Evolutionary conservation across 352 stramenopile species (phyloP), one percentile per base, ranked within the genome.

Genomic region (Pythium vanterpoolii): DNA sequence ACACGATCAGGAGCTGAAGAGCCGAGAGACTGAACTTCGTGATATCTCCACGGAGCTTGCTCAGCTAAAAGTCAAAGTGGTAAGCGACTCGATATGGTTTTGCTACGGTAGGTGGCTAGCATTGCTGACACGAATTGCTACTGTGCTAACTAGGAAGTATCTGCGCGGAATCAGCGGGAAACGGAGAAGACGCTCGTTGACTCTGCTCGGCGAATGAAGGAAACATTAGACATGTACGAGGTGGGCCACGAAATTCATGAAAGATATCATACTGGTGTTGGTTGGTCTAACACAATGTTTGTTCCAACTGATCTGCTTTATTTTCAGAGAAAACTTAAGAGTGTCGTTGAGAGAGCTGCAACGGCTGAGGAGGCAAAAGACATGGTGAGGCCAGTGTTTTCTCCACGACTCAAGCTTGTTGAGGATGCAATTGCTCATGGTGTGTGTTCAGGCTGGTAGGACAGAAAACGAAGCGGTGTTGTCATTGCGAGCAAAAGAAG

Each of bases 281-380:
- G 9, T n/a, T n/a, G n/a, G n/a, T n/a, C n/a, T n/a, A n/a, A 30
- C 45, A 53, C 14, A 53, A 23, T 57, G 14, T 44, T 26, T 56
- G 28, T n/a, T 21, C 6, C 16, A 28, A 28, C 21, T 24, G 39
- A 28, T 27, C 18, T 27, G n/a, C 24, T 27, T 2, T 27, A 27
- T 48, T 18, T 19, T 16, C 13, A 84, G 75, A 71, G 74, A 62
- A 86, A 86, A 33, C 57, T 83, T 4, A 70, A 72, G 31, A 62
- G 75, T 10, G 57, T 89, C 13, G 57, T 60, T 2, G 79, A 89
- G 16, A 70, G 79, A 42, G 69, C 74, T 33, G 52, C 71, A 28
- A 59, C 70, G 44, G 76, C 77, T 13, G 80, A 90, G 62, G 77
- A 90, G 66, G 74, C 74, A 40, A 73, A 71, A 23, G 80, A 88